Conservation (phyloP, 176 grass and related monocot species). For the Metroxylon sagu region DNA sequence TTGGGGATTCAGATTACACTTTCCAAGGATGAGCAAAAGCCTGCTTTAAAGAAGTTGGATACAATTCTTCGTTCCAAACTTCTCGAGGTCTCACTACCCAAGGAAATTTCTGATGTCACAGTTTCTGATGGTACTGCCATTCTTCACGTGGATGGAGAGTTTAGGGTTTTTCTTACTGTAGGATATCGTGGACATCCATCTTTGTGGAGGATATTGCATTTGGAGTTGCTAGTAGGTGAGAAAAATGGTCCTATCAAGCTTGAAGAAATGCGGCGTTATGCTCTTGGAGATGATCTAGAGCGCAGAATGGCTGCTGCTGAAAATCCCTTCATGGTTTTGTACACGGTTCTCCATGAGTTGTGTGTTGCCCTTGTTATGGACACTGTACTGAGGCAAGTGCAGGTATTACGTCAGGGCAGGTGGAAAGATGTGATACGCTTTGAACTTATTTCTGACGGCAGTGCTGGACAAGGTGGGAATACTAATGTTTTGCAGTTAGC, state of each 20-base stretch:
- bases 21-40: constrained; percentile 63
- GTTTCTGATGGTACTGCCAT: constrained; percentile 67
- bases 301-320: constrained; percentile 80
- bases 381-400: constrained; percentile 69
- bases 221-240: constrained; percentile 92
- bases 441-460: constrained; percentile 57
- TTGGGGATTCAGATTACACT: constrained; percentile 61
- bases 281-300: constrained; percentile 96
- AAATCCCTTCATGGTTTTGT: constrained; percentile 65
- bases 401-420: constrained; percentile 57
- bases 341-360: constrained; percentile 77
- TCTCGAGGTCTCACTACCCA: constrained; percentile 56
- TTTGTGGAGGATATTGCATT: constrained; percentile 84
- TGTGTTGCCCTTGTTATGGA: constrained; percentile 90
- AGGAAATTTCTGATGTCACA: constrained; percentile 62
- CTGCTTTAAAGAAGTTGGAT: constrained; percentile 71
- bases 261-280: constrained; percentile 64
- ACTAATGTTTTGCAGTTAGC: constrained; percentile 32
- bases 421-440: constrained; percentile 91
- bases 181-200: constrained; percentile 78
- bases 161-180: constrained; percentile 81
- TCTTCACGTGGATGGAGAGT: constrained; percentile 75
- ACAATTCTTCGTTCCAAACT: constrained; percentile 69
- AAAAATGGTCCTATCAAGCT: constrained; percentile 67
- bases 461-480: constrained; percentile 44